Base-by-base conservation (phyloP, 2,329 filamentous ascomycete species). In the Epichloe amarillans region DNA sequence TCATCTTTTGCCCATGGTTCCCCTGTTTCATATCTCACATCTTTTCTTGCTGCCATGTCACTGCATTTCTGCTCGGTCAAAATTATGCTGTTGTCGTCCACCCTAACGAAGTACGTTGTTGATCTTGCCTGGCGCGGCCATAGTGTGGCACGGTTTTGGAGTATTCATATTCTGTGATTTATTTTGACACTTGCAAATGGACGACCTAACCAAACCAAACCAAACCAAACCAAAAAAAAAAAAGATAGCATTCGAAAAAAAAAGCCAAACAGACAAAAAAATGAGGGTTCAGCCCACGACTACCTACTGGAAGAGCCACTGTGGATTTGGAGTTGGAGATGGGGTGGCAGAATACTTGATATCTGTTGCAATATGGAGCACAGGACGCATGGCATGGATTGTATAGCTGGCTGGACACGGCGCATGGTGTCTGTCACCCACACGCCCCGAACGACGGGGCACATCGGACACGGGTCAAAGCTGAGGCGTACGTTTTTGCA, bases 321-420 rank as follows among this genome's bases (percentile, higher is more conserved):
- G 15, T 44, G 43, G 33, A 38, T 43, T 44, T 42, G 50, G 52
- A 52, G 52, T 48, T 48, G 44, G 15, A 41, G 36, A 52, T 30
- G 47, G 40, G 45, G n/a, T 49, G 47, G 33, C 37, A 38, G 37
- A 30, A 38, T 36, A 21, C 21, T 50, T 54, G 50, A 42, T n/a
- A 47, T 39, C 47, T 39, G 37, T 36, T 45, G 30, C 44, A 48
- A 33, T 33, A 48, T 35, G 44, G 50, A 43, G 52, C 44, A 50
- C 44, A 50, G 52, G 38, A 50, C 46, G 39, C 45, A 52, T 43
- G 44, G 39, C 42, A 54, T 47, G 40, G 46, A 47, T 50, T 54
- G 36, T 46, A 49, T 44, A 44, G 41, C 23, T 44, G 41, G 38
- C 42, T 40, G 47, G 38, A 37, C 46, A 37, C 15, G 49, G 44